phyloP scores from a whole-genome alignment of 2,329 filamentous ascomycete genomes.

The Parafenestella ontariensis region DNA sequence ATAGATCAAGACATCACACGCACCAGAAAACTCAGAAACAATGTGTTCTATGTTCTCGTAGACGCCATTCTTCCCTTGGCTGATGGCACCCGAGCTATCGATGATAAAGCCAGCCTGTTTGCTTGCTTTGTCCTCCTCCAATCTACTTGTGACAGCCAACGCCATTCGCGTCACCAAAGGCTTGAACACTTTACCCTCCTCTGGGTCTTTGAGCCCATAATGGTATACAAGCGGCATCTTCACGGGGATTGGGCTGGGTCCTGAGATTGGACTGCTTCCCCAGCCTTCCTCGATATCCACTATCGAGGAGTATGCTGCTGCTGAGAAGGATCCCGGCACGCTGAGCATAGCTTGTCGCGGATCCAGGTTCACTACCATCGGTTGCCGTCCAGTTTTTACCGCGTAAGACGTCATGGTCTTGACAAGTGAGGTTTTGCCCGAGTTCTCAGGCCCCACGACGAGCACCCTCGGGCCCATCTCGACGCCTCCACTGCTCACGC shows the following conservation, averaged over 20 bases:
- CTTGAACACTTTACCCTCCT: conserved; percentile 74
- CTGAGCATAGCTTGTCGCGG: conserved; percentile 69
- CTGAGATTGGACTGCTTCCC: conserved; percentile 89
- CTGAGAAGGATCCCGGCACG: conserved; percentile 77
- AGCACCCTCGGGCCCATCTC: conserved; percentile 79
- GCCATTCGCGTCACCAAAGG: conserved; percentile 78
- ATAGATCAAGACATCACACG: conserved; percentile 38
- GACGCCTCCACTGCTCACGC: conserved; percentile 48
- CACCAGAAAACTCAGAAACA: conserved; percentile 71
- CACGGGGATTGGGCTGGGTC: conserved; percentile 84
- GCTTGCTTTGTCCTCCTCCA: conserved; percentile 76
- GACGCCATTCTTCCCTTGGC: conserved; percentile 67
- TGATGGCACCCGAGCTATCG: conserved; percentile 77
- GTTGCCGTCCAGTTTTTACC: conserved; percentile 74
- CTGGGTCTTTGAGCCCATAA: conserved; percentile 76
- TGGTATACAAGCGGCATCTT: conserved; percentile 93
- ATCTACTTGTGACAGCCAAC: conserved; percentile 75
- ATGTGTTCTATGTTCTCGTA: conserved; percentile 85
- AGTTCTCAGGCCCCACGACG: conserved; percentile 77
- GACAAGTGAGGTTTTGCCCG: conserved; percentile 83
- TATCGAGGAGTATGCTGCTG: conserved; percentile 84
- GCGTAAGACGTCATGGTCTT: conserved; percentile 83
- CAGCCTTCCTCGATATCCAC: conserved; percentile 89
- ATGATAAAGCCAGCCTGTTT: conserved; percentile 81
- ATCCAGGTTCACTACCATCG: conserved; percentile 84